These are phyloP conservation scores for Alloteropsis semialata DNA, from an alignment of 176 grass and related monocot species.

Conservation along the genomic window DNA sequence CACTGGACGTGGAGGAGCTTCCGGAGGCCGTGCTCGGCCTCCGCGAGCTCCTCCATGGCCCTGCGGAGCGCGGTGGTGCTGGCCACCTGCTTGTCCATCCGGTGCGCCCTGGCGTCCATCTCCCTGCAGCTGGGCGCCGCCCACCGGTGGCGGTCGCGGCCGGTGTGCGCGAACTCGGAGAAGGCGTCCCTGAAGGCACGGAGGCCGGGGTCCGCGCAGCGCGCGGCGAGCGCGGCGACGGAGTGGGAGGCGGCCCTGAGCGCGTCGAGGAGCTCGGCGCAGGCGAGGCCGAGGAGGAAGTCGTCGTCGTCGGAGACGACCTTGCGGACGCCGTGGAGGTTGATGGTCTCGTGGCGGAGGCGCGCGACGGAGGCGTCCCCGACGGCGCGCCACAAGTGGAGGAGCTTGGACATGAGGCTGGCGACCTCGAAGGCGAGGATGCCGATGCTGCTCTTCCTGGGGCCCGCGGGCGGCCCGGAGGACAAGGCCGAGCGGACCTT, in stretches of 20 bases:
- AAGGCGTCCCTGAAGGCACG: constrained; percentile 46
- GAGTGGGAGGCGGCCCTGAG: constrained; percentile 51
- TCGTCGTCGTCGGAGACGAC: constrained; percentile 75
- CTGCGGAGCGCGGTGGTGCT: constrained; percentile 46
- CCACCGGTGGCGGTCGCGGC: constrained; percentile 62
- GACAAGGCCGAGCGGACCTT: constrained; percentile 68
- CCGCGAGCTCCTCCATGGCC: constrained; percentile 70
- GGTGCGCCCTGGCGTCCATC: constrained; percentile 60
- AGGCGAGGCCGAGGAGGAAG: constrained; percentile 60
- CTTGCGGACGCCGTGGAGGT: constrained; percentile 62
- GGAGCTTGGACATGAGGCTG: constrained; percentile 71
- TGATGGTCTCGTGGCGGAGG: constrained; percentile 53
- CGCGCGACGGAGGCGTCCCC: constrained; percentile 55
- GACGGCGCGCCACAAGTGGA: constrained; percentile 62
- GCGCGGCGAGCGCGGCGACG: constrained; percentile 36
- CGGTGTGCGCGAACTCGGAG: constrained; percentile 52
- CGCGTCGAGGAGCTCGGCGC: constrained; percentile 67
- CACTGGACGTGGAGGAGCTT: constrained; percentile 56
- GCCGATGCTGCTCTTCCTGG: constrained; percentile 32
- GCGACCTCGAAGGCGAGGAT: constrained; percentile 83
- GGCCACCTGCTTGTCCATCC: constrained; percentile 60
- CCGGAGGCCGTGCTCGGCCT: constrained; percentile 61
- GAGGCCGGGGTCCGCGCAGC: constrained; percentile 52
- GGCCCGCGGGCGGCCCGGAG: background rate
- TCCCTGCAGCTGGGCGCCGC: constrained; percentile 55